Evolutionary conservation across 2,329 filamentous ascomycete species (phyloP).

Genomic region (Ascochyta viciae-villosae): DNA sequence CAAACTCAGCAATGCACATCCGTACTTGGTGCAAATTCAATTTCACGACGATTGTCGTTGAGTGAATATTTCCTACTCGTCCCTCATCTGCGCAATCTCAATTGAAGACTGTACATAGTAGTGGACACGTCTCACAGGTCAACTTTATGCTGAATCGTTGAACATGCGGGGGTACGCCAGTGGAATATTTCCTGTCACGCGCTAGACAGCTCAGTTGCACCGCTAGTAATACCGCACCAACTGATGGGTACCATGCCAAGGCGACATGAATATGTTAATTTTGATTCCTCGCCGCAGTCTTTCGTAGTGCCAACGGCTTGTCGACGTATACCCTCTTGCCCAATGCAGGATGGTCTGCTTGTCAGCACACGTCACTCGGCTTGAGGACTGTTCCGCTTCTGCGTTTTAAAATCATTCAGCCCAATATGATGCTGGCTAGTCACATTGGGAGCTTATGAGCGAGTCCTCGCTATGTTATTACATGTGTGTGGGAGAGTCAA

Average conservation of each 20-base stretch:
- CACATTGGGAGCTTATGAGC: no score
- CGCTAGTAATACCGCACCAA: no score
- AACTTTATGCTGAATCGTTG: neutral
- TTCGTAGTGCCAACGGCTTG: neutral
- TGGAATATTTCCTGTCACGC: neutral
- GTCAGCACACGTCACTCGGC: no score
- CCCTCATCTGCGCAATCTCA: neutral
- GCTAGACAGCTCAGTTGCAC: neutral
- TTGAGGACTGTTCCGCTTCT: no score
- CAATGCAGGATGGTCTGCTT: no score
- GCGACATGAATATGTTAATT: neutral
- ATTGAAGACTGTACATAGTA: no score
- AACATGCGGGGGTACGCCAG: neutral
- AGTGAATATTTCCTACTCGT: neutral
- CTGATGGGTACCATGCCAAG: neutral
- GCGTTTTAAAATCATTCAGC: no score
- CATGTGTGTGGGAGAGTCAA: no score
- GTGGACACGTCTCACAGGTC: no score
- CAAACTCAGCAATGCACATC: neutral
- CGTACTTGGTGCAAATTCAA: neutral
- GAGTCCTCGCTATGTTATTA: no score
- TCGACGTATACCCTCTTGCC: no score
- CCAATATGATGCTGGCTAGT: no score
- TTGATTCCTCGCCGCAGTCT: neutral
- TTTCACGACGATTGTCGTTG: neutral